Conservation (phyloP, 2,329 filamentous ascomycete species). For the Sporothrix brasiliensis region DNA sequence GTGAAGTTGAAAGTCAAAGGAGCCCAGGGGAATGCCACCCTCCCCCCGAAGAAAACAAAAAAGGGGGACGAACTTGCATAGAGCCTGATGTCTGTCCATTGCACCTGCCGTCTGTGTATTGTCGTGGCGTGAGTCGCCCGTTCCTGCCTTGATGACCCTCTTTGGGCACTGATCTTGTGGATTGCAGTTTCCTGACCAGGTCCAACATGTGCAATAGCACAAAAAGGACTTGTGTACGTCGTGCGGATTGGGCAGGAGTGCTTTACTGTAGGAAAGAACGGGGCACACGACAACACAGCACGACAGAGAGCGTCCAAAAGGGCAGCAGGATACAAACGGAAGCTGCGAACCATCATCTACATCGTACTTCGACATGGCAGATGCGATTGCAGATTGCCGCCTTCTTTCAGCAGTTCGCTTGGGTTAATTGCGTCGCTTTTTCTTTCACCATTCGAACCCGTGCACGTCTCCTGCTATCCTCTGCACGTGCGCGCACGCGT, state of each 20-base stretch:
- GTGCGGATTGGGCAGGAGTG: slow-evolving; percentile 5
- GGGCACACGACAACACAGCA: background rate
- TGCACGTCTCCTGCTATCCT: background rate
- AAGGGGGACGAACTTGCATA: slow-evolving; percentile 10
- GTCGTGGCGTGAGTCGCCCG: background rate
- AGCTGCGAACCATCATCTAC: background rate
- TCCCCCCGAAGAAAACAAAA: background rate
- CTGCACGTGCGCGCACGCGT: slow-evolving; percentile 13
- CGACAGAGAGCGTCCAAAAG: background rate
- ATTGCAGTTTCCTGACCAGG: slow-evolving; percentile 11
- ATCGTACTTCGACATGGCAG: background rate
- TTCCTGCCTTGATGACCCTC: slow-evolving; percentile 15
- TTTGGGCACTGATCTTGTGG: slow-evolving; percentile 13
- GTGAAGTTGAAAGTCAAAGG: slow-evolving; percentile 11
- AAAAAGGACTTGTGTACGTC: background rate
- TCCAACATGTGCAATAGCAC: background rate
- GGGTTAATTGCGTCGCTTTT: background rate
- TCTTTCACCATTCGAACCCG: slow-evolving; percentile 1
- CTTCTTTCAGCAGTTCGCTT: slow-evolving; percentile 18
- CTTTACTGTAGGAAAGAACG: slow-evolving; percentile 10
- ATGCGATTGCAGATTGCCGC: background rate
- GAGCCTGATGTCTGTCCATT: slow-evolving; percentile 22
- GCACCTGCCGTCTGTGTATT: slow-evolving; percentile 25
- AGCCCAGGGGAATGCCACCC: background rate
- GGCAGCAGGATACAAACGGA: too few species aligned